phyloP scores from a whole-genome alignment of 306 rosid genomes.

The Inga laurina region DNA sequence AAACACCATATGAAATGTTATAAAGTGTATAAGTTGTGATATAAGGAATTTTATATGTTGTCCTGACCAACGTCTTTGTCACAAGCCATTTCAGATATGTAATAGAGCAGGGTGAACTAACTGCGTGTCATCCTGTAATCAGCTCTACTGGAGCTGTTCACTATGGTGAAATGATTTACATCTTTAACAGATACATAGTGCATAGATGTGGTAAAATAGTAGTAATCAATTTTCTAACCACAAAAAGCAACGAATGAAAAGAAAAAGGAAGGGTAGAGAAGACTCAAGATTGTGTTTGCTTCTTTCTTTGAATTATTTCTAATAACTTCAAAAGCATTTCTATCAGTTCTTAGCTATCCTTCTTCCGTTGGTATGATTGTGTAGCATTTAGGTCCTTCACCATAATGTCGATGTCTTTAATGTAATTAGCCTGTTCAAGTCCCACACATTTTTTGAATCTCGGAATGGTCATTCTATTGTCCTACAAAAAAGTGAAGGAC shows the following conservation, averaged over 20 bases:
- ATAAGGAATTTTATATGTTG: neutral
- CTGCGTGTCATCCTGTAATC: neutral
- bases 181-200: neutral
- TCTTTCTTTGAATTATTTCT: neutral
- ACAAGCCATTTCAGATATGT: neutral
- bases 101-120: neutral
- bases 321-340: neutral
- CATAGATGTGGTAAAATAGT: neutral
- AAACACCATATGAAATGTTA: conserved; percentile 24
- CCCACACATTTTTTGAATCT: neutral
- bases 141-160: conserved; percentile 26
- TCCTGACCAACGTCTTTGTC: neutral
- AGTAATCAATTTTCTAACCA: neutral
- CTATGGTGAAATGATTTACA: conserved; percentile 5
- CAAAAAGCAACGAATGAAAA: neutral
- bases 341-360: neutral
- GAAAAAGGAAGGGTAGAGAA: neutral
- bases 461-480: neutral
- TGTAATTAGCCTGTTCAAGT: neutral
- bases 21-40: neutral
- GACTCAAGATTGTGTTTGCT: neutral
- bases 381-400: conserved; percentile 2
- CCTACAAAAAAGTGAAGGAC: neutral
- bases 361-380: neutral
- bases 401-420: neutral